Percentiles rank a stretch among this genome's conserved stretches.
Evolutionary conservation across 257 asterid species (phyloP).

Genomic region (Solanum bulbocastanum): DNA sequence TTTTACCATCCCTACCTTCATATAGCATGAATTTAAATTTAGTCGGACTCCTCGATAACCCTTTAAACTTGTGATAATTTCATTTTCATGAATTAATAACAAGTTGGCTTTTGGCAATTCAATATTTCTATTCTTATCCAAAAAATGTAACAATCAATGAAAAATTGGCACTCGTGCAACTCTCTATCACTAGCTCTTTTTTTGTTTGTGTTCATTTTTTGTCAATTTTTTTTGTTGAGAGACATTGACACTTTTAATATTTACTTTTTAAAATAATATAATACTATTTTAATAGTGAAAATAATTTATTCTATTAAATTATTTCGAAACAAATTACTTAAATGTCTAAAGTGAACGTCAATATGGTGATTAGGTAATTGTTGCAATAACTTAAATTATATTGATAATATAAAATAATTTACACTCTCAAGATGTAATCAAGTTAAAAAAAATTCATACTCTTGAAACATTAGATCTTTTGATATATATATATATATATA

Average conservation of each 20-base stretch:
- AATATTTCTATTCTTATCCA: neutral
- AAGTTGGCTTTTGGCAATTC: neutral
- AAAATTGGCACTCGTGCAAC: neutral
- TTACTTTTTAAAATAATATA: neutral
- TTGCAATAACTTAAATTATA: no score
- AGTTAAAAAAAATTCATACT: no score
- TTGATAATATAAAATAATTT: neutral
- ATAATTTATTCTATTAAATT: neutral
- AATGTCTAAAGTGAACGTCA: neutral
- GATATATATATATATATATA: neutral
- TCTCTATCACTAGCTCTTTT: neutral
- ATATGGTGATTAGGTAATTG: neutral
- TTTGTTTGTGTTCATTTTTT: neutral
- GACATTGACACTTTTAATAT: neutral
- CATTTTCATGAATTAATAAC: neutral
- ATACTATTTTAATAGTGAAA: neutral
- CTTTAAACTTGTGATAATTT: neutral
- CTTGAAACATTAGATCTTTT: neutral
- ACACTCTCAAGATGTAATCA: no score
- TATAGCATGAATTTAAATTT: accelerated
- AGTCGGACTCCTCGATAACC: accelerated
- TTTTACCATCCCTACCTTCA: no score
- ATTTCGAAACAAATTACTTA: neutral
- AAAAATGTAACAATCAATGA: neutral
- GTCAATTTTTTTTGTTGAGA: neutral